phyloP scores from a whole-genome alignment of 768 basidiomycete species.

The Boletellus ananas region DNA sequence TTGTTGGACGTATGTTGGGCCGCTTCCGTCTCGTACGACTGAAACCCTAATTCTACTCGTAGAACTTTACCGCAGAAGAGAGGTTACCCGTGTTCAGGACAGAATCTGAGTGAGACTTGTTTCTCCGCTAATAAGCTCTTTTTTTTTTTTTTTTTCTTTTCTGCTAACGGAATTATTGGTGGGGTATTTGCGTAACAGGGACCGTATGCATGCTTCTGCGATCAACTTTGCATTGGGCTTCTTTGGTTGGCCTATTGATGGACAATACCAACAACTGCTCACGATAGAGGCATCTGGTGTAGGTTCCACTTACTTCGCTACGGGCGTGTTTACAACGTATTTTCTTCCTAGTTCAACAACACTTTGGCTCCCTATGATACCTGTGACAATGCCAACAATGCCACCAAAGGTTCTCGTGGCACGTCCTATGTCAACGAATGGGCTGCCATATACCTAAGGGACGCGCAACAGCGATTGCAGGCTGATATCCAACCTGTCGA shows the following conservation, averaged over 20 bases:
- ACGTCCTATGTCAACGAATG: constrained; percentile 57
- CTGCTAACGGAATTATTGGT: not conserved
- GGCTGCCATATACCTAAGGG: constrained; percentile 66
- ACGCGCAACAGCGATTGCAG: constrained; percentile 60
- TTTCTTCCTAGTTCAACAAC: constrained; percentile 59
- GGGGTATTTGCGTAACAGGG: constrained; percentile 35
- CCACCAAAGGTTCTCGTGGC: constrained; percentile 53
- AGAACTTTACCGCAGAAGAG: constrained; percentile 58
- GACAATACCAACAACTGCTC: constrained; percentile 72
- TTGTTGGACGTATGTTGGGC: constrained; percentile 48
- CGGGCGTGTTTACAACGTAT: not conserved
- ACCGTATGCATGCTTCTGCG: constrained; percentile 68
- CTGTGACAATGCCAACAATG: constrained; percentile 59
- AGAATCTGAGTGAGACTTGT: constrained; percentile 56
- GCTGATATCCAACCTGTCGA: constrained; percentile 37
- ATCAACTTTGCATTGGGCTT: constrained; percentile 71
- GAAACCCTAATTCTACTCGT: constrained; percentile 23
- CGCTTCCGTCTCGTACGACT: constrained; percentile 4
- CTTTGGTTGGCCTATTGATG: constrained; percentile 70
- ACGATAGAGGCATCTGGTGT: constrained; percentile 64
- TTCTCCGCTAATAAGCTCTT: not conserved
- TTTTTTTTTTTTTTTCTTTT: not conserved
- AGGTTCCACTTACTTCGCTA: constrained; percentile 27
- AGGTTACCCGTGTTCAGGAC: constrained; percentile 77
- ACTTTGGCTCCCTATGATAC: constrained; percentile 84